Evolutionary conservation across 345 rosid genomes (phyloP).

Genomic region (Rhizophora mangle): DNA sequence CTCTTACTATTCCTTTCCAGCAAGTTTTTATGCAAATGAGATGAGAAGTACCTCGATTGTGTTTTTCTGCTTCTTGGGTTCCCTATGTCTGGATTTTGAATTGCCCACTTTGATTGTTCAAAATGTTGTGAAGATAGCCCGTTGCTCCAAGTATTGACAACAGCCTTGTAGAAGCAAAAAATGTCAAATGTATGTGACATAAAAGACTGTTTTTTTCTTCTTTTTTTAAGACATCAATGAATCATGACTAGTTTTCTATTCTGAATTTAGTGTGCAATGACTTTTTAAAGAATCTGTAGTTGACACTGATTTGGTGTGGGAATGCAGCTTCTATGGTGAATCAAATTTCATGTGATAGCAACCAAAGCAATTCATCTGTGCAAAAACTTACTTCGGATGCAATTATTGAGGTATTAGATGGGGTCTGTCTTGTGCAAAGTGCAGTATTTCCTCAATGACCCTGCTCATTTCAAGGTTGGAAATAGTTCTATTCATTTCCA

Average conservation of each 20-base stretch:
- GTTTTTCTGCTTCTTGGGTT: not conserved
- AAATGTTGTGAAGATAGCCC: not conserved
- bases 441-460: not conserved
- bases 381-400: conserved; percentile 81
- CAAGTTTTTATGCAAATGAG: too few species aligned
- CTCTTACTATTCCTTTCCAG: not conserved
- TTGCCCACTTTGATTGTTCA: not conserved
- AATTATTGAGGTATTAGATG: conserved; percentile 62
- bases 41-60: not conserved
- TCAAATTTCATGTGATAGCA: conserved; percentile 59
- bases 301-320: conserved; percentile 43
- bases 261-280: conserved; percentile 17
- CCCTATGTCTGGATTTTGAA: not conserved
- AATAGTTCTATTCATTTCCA: conserved; percentile 5
- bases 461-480: conserved; percentile 3
- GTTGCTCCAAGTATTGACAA: too few species aligned
- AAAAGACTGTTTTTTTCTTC: not conserved
- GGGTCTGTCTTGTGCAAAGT: conserved; percentile 5
- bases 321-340: conserved; percentile 95
- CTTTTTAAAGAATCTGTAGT: conserved; percentile 27
- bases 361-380: conserved; percentile 32
- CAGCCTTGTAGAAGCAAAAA: too few species aligned
- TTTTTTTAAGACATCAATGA: not conserved
- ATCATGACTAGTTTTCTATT: conserved; percentile 9
- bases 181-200: not conserved